Conservation (phyloP, 140 eudicot species). For the Senecio squalidus region DNA sequence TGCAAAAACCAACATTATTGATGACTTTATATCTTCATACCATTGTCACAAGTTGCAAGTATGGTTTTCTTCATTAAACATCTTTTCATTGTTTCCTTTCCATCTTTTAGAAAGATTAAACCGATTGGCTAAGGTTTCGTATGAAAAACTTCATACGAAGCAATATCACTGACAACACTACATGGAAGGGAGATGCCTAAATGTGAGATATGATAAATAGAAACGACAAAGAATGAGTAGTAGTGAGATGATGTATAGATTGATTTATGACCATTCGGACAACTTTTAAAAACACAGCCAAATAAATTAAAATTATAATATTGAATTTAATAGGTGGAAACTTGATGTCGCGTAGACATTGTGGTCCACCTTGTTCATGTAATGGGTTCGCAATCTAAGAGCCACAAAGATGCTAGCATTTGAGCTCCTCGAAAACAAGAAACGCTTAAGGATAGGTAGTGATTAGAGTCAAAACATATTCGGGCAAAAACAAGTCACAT, state of each 20-base stretch:
- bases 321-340: background rate
- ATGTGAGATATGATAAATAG: background rate
- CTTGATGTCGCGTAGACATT: background rate
- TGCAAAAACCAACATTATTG: conserved; percentile 39
- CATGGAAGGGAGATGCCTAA: conserved; percentile 11
- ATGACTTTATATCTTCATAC: conserved; percentile 34
- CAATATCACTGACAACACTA: conserved; percentile 5
- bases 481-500: too few species aligned
- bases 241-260: conserved; percentile 1
- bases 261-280: background rate
- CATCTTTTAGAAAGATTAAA: conserved; percentile 19
- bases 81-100: conserved; percentile 18
- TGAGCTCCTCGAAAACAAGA: conserved; percentile 27
- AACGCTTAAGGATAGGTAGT: too few species aligned
- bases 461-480: too few species aligned
- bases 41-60: conserved; percentile 28
- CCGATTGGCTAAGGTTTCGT: conserved; percentile 2
- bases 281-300: background rate
- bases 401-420: conserved; percentile 21
- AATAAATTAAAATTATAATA: background rate
- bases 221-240: conserved; percentile 4
- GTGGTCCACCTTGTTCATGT: background rate
- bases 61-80: conserved; percentile 25
- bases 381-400: background rate
- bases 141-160: background rate